A percentile compares a stretch with the other conserved stretches of the same genome.
Evolutionary conservation across 1,284 basidiomycete species (phyloP).

Genomic region (Sanguinoderma infundibulare): DNA sequence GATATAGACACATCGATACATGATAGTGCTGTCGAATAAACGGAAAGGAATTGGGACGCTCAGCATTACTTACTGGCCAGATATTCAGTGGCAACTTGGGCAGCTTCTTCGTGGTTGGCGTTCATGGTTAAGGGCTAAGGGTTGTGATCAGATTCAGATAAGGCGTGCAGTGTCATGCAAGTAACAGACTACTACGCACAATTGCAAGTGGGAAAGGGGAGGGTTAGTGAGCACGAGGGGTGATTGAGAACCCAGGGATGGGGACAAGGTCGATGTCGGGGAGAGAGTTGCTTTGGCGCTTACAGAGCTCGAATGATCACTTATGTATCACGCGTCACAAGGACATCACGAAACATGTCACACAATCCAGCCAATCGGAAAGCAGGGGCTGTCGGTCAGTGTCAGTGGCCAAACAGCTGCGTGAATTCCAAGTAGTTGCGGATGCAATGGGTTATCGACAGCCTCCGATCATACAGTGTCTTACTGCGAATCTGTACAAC

Average conservation of each 20-base stretch:
- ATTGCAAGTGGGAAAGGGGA: background rate
- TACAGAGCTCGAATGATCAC: background rate
- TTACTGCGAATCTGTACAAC: no score
- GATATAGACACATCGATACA: no score
- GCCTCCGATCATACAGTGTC: no score
- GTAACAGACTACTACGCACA: background rate
- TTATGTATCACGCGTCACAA: background rate
- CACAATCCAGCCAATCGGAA: no score
- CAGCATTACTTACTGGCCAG: constrained; percentile 58
- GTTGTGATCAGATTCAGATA: background rate
- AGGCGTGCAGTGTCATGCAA: background rate
- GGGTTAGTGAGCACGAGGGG: no score
- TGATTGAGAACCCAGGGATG: background rate
- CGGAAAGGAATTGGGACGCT: background rate
- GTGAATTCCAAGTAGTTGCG: no score
- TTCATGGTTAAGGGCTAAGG: constrained; percentile 23
- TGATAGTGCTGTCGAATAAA: background rate
- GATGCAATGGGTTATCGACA: no score
- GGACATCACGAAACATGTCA: background rate
- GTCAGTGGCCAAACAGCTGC: no score
- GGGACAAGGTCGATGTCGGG: background rate
- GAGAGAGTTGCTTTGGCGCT: background rate
- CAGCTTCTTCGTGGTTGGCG: constrained; percentile 67
- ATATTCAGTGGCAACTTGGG: constrained; percentile 69
- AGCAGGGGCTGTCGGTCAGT: no score